These are phyloP conservation scores for Geotrichum fermentans DNA, from an alignment of 1,139 yeast genomes.

Conservation along the genomic window DNA sequence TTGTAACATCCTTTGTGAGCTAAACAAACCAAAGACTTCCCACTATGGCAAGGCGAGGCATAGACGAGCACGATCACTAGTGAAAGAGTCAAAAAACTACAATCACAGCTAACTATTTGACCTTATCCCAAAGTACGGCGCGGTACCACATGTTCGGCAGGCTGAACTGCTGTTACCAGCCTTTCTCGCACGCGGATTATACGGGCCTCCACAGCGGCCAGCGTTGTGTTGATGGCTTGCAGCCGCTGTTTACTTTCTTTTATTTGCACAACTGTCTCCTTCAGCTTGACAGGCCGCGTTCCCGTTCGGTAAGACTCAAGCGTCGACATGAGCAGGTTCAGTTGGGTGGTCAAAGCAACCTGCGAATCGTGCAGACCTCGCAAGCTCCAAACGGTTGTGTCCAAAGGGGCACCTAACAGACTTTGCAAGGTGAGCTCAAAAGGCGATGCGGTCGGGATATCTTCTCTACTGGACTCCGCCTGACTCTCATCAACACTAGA, in stretches of 20 bases:
- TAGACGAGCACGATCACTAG: too few species aligned
- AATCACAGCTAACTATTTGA: too few species aligned
- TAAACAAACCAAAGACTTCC: too few species aligned
- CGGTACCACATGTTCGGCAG: not conserved
- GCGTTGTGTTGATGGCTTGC: conserved; percentile 19
- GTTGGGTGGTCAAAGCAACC: conserved; percentile 27
- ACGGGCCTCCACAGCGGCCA: conserved; percentile 14
- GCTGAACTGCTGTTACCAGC: not conserved
- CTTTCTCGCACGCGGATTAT: conserved; percentile 11
- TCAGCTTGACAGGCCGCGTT: conserved; percentile 26
- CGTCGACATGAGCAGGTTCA: conserved; percentile 27
- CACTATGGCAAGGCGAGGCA: too few species aligned
- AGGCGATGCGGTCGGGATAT: conserved; percentile 15
- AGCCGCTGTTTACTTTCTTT: conserved; percentile 26
- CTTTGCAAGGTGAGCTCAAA: conserved; percentile 26
- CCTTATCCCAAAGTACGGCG: conserved; percentile 13
- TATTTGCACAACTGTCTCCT: conserved; percentile 24
- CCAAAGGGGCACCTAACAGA: conserved; percentile 30
- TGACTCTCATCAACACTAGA: not conserved
- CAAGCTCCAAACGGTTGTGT: conserved; percentile 29
- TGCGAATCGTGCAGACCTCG: conserved; percentile 32
- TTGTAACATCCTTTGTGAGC: too few species aligned
- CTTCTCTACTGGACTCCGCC: not conserved
- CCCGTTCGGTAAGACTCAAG: conserved; percentile 24
- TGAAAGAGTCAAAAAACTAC: too few species aligned